Conservation (phyloP, 192 early-diverging fungal genomes). For the Haplosporangium gracile region DNA sequence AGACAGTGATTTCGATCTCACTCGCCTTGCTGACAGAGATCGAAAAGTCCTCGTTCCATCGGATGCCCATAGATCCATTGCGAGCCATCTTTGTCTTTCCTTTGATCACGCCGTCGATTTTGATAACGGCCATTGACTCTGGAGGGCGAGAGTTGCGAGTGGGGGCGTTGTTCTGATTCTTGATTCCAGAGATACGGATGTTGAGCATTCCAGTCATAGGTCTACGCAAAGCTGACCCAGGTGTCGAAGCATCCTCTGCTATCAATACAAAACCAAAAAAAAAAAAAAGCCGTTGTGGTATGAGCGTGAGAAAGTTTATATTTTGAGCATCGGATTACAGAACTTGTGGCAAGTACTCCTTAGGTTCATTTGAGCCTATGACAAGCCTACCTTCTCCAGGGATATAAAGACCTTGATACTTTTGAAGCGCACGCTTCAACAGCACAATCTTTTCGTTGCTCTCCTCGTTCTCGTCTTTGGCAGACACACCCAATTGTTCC, state of each 20-base stretch:
- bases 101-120: constrained; percentile 85
- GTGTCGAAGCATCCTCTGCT: constrained; percentile 46
- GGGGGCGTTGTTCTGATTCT: constrained; percentile 69
- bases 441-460: constrained; percentile 81
- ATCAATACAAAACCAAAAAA: neutral
- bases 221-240: constrained; percentile 71
- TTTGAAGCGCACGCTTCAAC: constrained; percentile 80
- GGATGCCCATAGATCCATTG: constrained; percentile 63
- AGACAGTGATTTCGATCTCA: constrained; percentile 93
- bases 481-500: constrained; percentile 64
- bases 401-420: constrained; percentile 90
- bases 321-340: too few species aligned
- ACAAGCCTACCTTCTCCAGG: constrained; percentile 59
- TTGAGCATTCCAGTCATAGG: constrained; percentile 80
- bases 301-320: neutral
- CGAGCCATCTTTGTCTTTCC: constrained; percentile 79
- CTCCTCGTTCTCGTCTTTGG: constrained; percentile 65
- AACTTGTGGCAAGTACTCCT: too few species aligned
- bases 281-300: neutral
- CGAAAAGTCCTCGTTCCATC: constrained; percentile 90
- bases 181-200: constrained; percentile 72
- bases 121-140: constrained; percentile 83
- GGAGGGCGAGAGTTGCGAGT: constrained; percentile 66
- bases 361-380: neutral
- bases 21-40: constrained; percentile 89